phyloP scores from a whole-genome alignment of 305 asterid genomes.

The Andrographis paniculata region DNA sequence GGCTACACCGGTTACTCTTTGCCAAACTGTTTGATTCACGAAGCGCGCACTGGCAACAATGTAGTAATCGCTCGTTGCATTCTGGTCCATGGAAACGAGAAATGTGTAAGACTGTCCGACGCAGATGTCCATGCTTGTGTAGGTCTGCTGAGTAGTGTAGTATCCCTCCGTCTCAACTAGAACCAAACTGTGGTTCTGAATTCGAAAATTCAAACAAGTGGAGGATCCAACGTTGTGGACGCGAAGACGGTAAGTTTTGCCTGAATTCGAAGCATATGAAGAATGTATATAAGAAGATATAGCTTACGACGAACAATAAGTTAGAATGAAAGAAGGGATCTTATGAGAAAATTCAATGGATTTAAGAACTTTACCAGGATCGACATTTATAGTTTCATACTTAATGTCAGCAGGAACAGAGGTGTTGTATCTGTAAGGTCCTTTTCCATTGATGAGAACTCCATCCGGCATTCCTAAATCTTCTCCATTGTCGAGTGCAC shows the following conservation, averaged over 20 bases:
- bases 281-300: too few relatives aligned
- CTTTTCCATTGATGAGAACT: conserved; percentile 93
- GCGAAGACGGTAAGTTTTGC: conserved; percentile 77
- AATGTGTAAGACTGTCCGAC: conserved; percentile 90
- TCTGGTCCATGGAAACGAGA: conserved; percentile 82
- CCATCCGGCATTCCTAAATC: conserved; percentile 94
- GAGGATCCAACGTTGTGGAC: conserved; percentile 93
- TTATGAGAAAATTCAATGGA: too few relatives aligned
- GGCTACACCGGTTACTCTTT: conserved; percentile 89
- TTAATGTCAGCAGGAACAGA: conserved; percentile 81
- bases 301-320: too few relatives aligned
- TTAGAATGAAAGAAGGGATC: too few relatives aligned
- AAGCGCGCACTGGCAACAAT: conserved; percentile 91
- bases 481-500: conserved; percentile 56
- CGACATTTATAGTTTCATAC: conserved; percentile 62
- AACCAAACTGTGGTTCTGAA: conserved; percentile 81
- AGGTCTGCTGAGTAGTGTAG: conserved; percentile 84
- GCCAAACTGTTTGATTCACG: conserved; percentile 79
- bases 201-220: conserved; percentile 77
- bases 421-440: conserved; percentile 78
- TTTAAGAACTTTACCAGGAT: conserved; percentile 49
- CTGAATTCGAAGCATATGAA: conserved; percentile 30
- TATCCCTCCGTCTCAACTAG: conserved; percentile 90
- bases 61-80: conserved; percentile 93
- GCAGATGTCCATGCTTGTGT: conserved; percentile 73